These are phyloP conservation scores for Plectosphaerella sp. DNA, from an alignment of 2,329 filamentous ascomycete genomes.

Conservation along the genomic window DNA sequence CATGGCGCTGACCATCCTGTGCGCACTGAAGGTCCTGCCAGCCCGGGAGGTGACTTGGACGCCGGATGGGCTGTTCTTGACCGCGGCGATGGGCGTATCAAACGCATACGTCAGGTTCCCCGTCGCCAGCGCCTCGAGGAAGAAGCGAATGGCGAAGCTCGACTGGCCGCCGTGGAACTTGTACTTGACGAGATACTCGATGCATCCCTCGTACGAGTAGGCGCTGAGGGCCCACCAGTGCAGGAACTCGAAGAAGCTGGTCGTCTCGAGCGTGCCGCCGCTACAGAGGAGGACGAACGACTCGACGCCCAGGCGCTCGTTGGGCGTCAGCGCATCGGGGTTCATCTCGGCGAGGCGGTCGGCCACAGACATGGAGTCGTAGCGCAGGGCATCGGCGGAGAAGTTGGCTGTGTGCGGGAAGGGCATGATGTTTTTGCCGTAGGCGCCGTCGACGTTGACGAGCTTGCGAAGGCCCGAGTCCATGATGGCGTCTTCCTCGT, in stretches of 20 bases:
- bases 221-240: constrained; percentile 39
- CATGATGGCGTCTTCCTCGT: constrained; percentile 32
- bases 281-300: constrained; percentile 36
- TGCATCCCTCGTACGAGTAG: constrained; percentile 32
- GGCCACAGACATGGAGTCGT: constrained; percentile 32
- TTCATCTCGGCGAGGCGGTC: constrained; percentile 37
- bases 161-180: constrained; percentile 39
- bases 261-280: constrained; percentile 34
- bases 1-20: constrained; percentile 33
- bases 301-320: constrained; percentile 35
- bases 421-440: constrained; percentile 30
- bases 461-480: constrained; percentile 33
- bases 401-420: constrained; percentile 31
- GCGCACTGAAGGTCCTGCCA: constrained; percentile 21
- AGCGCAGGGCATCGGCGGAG: constrained; percentile 25
- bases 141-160: constrained; percentile 38
- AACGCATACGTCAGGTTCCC: constrained; percentile 36
- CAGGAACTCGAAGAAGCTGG: constrained; percentile 40
- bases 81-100: constrained; percentile 26
- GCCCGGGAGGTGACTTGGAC: constrained; percentile 28
- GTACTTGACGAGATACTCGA: constrained; percentile 33
- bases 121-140: constrained; percentile 33
- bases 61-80: constrained; percentile 19
- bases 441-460: constrained; percentile 38
- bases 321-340: constrained; percentile 25